Percentiles rank a stretch among this genome's conserved stretches.
These are phyloP conservation scores for Zopfochytrium polystomum DNA, from an alignment of 371 early-diverging fungal species.

Conservation along the genomic window DNA sequence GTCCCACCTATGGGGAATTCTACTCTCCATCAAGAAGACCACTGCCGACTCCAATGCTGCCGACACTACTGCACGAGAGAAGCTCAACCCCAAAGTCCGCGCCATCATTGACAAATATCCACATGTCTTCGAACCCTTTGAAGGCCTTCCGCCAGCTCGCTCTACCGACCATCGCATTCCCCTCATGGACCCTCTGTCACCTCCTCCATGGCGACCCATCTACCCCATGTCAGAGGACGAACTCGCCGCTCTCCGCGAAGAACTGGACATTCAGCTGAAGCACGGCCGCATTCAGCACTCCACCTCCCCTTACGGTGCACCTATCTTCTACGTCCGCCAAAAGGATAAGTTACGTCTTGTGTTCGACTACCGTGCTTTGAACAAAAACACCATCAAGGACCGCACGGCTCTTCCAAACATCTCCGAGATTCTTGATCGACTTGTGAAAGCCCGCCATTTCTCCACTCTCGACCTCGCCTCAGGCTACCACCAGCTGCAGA, in stretches of 20 bases:
- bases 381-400: constrained; percentile 6
- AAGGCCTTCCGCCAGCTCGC: constrained; percentile 9
- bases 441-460: constrained; percentile 1
- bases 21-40: too few relatives aligned
- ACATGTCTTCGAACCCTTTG: constrained; percentile 5
- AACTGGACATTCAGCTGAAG: constrained; percentile 6
- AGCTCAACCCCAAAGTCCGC: too few relatives aligned
- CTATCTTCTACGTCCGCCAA: constrained; percentile 43
- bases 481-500: constrained; percentile 21
- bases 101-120: constrained; percentile 12
- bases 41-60: too few relatives aligned
- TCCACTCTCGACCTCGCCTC: constrained; percentile 14
- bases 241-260: constrained; percentile 7
- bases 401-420: constrained; percentile 16
- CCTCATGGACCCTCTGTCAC: not conserved
- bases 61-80: too few relatives aligned
- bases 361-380: constrained; percentile 11
- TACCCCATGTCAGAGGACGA: constrained; percentile 18
- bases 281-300: constrained; percentile 20
- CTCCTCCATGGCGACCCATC: constrained; percentile 8
- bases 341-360: constrained; percentile 19
- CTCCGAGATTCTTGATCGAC: constrained; percentile 10
- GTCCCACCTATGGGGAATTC: too few relatives aligned
- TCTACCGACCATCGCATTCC: constrained; percentile 8
- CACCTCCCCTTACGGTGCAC: constrained; percentile 50